Percentiles rank a stretch among this genome's conserved stretches.
Evolutionary conservation across 176 grass and related monocot genomes (phyloP).

Genomic region (Oryza meridionalis): DNA sequence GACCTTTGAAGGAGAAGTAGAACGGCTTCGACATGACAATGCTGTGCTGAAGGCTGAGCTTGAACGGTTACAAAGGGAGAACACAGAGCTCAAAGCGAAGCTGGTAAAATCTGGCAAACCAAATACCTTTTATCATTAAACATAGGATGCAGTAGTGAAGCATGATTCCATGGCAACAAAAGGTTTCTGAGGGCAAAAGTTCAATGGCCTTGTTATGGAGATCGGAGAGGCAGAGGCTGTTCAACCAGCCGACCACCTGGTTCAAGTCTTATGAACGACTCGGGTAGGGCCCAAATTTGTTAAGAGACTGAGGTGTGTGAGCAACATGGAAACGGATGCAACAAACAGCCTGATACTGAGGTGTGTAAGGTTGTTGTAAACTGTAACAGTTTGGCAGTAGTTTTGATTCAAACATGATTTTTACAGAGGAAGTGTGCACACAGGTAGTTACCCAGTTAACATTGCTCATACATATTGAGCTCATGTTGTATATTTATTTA

Average conservation of each 20-base stretch:
- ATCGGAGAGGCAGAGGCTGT: not conserved
- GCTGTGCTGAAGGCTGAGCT: constrained; percentile 58
- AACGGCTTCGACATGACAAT: constrained; percentile 62
- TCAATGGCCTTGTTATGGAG: not conserved
- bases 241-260: not conserved
- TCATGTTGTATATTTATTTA: constrained; percentile 43
- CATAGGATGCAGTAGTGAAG: not conserved
- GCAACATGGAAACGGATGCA: constrained; percentile 2
- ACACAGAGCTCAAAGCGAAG: constrained; percentile 56
- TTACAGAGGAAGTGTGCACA: constrained; percentile 16
- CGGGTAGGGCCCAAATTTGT: not conserved
- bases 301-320: not conserved
- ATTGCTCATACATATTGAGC: constrained; percentile 25
- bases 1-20: constrained; percentile 48
- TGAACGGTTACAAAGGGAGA: constrained; percentile 69
- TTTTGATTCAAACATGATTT: not conserved
- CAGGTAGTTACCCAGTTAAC: constrained; percentile 9
- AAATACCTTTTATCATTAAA: constrained; percentile 33
- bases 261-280: not conserved
- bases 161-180: not conserved
- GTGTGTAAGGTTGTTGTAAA: constrained; percentile 42
- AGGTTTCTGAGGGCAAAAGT: not conserved
- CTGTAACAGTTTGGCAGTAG: constrained; percentile 28
- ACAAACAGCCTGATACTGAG: not conserved
- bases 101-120: constrained; percentile 16